Conservation (phyloP, 805 yeast species). For the Lachancea meyersii region DNA sequence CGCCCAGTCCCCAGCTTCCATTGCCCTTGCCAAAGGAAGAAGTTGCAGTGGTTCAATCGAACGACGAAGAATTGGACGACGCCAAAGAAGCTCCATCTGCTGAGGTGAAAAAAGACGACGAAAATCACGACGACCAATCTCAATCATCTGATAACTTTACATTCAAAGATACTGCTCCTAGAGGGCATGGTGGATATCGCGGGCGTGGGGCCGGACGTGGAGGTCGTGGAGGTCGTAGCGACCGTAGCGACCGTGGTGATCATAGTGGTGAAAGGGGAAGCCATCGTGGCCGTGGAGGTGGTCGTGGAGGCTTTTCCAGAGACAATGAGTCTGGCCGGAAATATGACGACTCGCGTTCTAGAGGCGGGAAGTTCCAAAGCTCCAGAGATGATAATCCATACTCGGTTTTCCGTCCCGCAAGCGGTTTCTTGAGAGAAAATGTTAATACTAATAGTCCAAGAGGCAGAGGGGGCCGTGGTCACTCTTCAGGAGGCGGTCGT, state of each 20-base stretch:
- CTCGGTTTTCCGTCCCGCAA: conserved; percentile 31
- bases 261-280: conserved; percentile 11
- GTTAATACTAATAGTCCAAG: conserved; percentile 11
- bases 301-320: conserved; percentile 16
- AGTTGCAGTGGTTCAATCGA: background rate
- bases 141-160: conserved; percentile 9
- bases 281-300: conserved; percentile 18
- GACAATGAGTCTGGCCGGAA: conserved; percentile 14
- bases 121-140: conserved; percentile 4
- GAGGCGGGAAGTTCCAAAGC: conserved; percentile 11
- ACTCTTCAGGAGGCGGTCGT: conserved; percentile 8
- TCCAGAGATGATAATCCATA: conserved; percentile 15
- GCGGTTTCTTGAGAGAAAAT: conserved; percentile 24
- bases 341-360: conserved; percentile 12
- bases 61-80: background rate
- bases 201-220: conserved; percentile 9
- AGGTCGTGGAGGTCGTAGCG: conserved; percentile 11
- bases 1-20: conserved; percentile 2
- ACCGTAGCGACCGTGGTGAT: conserved; percentile 10
- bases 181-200: conserved; percentile 3
- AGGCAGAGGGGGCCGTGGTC: conserved; percentile 15
- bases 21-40: background rate
- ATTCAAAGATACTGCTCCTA: conserved; percentile 15
- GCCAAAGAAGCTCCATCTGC: background rate
- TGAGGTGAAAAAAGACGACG: conserved; percentile 5